Percentiles rank a stretch among this genome's conserved stretches.
Evolutionary conservation across 768 basidiomycete species (phyloP).

Genomic region (Lanmaoa rubissima): DNA sequence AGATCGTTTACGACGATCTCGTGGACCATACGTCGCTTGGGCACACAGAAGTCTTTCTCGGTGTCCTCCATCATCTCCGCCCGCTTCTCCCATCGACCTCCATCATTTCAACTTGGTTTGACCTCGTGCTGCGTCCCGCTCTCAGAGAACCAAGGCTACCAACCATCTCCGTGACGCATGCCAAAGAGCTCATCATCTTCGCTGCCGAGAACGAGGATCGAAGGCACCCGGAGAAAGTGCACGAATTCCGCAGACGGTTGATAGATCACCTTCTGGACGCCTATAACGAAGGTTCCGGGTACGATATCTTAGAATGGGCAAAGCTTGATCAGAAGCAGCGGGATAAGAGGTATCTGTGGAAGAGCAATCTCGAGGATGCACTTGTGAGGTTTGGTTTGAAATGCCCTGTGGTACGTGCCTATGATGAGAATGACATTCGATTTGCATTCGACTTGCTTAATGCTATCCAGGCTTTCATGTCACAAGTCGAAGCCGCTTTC

Average conservation of each 20-base stretch:
- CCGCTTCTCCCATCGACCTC: conserved; percentile 62
- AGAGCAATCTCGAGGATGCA: conserved; percentile 74
- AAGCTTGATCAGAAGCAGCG: conserved; percentile 61
- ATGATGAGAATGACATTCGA: conserved; percentile 6
- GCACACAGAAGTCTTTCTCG: conserved; percentile 67
- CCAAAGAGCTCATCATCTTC: conserved; percentile 68
- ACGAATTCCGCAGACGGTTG: conserved; percentile 64
- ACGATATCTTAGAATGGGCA: conserved; percentile 75
- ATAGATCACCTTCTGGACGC: conserved; percentile 76
- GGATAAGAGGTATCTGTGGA: conserved; percentile 64
- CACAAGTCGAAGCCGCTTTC: conserved; percentile 65
- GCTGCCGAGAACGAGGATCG: conserved; percentile 53
- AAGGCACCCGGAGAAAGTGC: conserved; percentile 47
- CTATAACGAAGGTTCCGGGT: conserved; percentile 69
- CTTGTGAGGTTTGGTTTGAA: conserved; percentile 63
- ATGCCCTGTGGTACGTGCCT: conserved; percentile 57
- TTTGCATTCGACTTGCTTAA: conserved; percentile 5
- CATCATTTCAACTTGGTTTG: conserved; percentile 79
- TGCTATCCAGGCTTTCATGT: conserved; percentile 59
- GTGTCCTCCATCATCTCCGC: conserved; percentile 59
- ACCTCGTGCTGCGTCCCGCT: conserved; percentile 73
- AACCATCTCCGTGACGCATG: conserved; percentile 54
- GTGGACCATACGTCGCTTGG: conserved; percentile 61
- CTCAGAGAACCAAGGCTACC: conserved; percentile 72
- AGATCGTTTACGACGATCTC: conserved; percentile 56